phyloP scores from a whole-genome alignment of 495 filamentous ascomycete genomes.

The Penicillium argentinense region DNA sequence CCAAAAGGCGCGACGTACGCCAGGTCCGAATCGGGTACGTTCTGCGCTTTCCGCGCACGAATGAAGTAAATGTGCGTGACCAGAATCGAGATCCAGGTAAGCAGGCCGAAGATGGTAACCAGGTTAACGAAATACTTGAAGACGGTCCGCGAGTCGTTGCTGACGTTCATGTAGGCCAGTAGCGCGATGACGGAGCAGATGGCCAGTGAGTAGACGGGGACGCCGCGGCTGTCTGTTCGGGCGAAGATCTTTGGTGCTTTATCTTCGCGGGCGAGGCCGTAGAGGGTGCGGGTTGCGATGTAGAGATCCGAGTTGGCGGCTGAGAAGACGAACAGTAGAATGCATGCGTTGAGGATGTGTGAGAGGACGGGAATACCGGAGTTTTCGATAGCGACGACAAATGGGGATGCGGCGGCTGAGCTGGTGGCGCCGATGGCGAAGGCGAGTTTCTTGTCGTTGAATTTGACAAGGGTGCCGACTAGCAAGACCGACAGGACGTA shows the following conservation, averaged over 20 bases:
- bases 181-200: constrained; percentile 61
- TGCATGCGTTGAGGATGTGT: constrained; percentile 62
- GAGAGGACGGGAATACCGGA: constrained; percentile 54
- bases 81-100: constrained; percentile 85
- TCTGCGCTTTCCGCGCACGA: constrained; percentile 69
- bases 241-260: constrained; percentile 73
- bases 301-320: constrained; percentile 74
- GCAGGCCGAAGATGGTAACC: constrained; percentile 73
- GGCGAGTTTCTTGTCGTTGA: constrained; percentile 52
- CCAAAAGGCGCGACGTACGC: constrained; percentile 76
- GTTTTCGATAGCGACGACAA: constrained; percentile 59
- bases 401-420: constrained; percentile 58
- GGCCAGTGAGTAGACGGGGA: constrained; percentile 68
- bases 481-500: constrained; percentile 60
- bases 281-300: constrained; percentile 80
- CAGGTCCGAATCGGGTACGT: constrained; percentile 60
- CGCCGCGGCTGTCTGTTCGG: constrained; percentile 69
- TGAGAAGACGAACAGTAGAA: constrained; percentile 77
- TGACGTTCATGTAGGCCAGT: constrained; percentile 78
- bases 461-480: constrained; percentile 57
- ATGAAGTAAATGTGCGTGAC: constrained; percentile 82
- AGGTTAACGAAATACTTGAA: constrained; percentile 88
- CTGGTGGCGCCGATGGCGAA: constrained; percentile 48
- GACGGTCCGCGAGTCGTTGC: constrained; percentile 62
- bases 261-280: constrained; percentile 72